Evolutionary conservation across 352 stramenopile species (phyloP).

Genomic region (Phytophthora cactorum): DNA sequence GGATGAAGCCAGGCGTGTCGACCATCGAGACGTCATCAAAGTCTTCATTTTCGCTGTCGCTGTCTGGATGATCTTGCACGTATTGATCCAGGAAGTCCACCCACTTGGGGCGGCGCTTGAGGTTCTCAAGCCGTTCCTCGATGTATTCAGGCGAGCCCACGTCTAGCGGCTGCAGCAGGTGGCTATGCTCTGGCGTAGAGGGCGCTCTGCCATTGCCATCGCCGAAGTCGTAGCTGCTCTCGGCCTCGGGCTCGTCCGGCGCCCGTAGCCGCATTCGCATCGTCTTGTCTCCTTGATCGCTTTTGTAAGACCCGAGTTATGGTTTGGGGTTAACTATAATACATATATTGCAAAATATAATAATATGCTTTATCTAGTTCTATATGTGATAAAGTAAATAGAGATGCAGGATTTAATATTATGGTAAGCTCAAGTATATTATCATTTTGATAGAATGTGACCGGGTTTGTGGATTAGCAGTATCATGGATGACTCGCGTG

Average conservation of each 20-base stretch:
- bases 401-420: neutral
- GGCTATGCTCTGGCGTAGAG: slow-evolving; percentile 28
- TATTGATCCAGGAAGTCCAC: slow-evolving; percentile 76
- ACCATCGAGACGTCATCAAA: slow-evolving; percentile 17
- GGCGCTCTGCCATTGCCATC: slow-evolving; percentile 22
- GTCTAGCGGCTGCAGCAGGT: slow-evolving; percentile 55
- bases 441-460: neutral
- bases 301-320: neutral
- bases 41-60: slow-evolving; percentile 45
- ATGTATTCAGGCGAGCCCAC: slow-evolving; percentile 85
- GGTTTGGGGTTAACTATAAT: neutral
- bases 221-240: slow-evolving; percentile 38
- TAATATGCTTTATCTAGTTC: neutral
- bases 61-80: slow-evolving; percentile 58
- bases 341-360: neutral
- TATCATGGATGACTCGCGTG: slow-evolving; percentile 27
- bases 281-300: slow-evolving; percentile 17
- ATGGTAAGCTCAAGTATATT: neutral
- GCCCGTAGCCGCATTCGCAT: slow-evolving; percentile 75
- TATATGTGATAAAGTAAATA: neutral
- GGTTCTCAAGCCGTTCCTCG: slow-evolving; percentile 85
- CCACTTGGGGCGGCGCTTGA: slow-evolving; percentile 78
- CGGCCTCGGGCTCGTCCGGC: slow-evolving; percentile 58
- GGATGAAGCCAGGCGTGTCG: slow-evolving; percentile 44
- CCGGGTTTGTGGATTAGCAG: neutral